Evolutionary conservation across 108 stramenopile species (phyloP).

Genomic region (Cyclotella baltica): DNA sequence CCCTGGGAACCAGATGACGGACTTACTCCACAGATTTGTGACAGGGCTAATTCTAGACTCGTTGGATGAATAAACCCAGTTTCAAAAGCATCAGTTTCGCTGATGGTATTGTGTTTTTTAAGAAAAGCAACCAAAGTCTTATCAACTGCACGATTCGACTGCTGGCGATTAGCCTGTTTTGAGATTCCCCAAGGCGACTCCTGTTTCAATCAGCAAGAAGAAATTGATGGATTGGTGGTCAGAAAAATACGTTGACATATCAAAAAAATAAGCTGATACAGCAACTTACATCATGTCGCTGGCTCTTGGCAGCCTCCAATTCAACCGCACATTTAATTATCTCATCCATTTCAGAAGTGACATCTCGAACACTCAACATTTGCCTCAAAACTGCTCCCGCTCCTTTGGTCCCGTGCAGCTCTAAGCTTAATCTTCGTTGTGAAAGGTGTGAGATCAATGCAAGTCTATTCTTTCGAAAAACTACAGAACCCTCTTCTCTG

Average conservation of each 20-base stretch:
- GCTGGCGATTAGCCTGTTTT: slow-evolving; percentile 25
- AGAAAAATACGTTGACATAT: slow-evolving; percentile 4
- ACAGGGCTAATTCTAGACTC: slow-evolving; percentile 78
- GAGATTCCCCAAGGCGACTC: slow-evolving; percentile 62
- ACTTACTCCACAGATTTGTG: slow-evolving; percentile 76
- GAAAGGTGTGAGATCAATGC: slow-evolving; percentile 62
- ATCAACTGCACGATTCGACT: slow-evolving; percentile 50
- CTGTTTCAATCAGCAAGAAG: slow-evolving; percentile 2
- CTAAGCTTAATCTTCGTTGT: slow-evolving; percentile 60
- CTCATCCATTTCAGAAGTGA: slow-evolving; percentile 69
- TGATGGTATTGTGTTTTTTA: slow-evolving; percentile 4
- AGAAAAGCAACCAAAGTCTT: slow-evolving; percentile 61
- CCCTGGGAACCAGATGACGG: slow-evolving; percentile 79
- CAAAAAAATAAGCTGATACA: background rate
- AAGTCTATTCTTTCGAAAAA: slow-evolving; percentile 79
- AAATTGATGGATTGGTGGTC: background rate
- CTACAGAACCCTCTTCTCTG: slow-evolving; percentile 75
- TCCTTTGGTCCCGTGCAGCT: slow-evolving; percentile 66
- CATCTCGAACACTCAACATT: slow-evolving; percentile 84
- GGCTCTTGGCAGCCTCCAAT: slow-evolving; percentile 83
- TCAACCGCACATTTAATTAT: slow-evolving; percentile 88
- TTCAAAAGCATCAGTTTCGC: slow-evolving; percentile 44
- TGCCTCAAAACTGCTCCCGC: slow-evolving; percentile 78
- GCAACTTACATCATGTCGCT: slow-evolving; percentile 58
- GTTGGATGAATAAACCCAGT: slow-evolving; percentile 75